Conservation (phyloP, 345 rosid species). For the Arabidopsis arenosa region DNA sequence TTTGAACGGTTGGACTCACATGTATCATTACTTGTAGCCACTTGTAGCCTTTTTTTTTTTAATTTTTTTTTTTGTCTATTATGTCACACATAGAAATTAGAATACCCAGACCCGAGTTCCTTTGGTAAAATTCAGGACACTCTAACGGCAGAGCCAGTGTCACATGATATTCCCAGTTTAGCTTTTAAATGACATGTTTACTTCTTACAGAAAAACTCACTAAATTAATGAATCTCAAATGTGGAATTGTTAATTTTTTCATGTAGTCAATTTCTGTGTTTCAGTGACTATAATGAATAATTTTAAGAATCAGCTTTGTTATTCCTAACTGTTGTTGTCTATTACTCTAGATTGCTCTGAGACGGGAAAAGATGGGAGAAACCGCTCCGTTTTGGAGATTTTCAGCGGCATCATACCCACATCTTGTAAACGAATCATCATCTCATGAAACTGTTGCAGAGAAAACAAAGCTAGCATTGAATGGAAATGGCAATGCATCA, state of each 20-base stretch:
- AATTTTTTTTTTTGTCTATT: constrained; percentile 6
- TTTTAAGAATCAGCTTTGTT: not conserved
- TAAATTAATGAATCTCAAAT: not conserved
- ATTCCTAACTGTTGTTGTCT: constrained; percentile 22
- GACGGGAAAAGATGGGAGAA: constrained; percentile 86
- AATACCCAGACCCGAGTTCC: not conserved
- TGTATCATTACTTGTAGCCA: constrained; percentile 35
- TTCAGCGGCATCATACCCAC: constrained; percentile 72
- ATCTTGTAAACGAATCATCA: constrained; percentile 46
- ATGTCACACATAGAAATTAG: not conserved
- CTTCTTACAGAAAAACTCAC: constrained; percentile 1
- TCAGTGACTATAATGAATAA: not conserved
- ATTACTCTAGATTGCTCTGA: constrained; percentile 69
- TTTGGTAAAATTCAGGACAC: constrained; percentile 7
- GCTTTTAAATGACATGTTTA: constrained; percentile 10
- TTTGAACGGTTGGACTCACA: constrained; percentile 35
- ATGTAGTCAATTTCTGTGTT: constrained; percentile 22
- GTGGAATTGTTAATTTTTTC: not conserved
- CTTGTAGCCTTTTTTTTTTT: constrained; percentile 14
- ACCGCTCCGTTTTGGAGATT: constrained; percentile 85
- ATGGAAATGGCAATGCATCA: constrained; percentile 47
- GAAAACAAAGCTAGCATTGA: constrained; percentile 44
- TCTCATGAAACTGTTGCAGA: constrained; percentile 38
- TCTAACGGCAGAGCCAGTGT: constrained; percentile 15
- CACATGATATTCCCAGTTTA: not conserved